These are phyloP conservation scores for Kokia cookei DNA, from an alignment of 441 rosid species.

Conservation along the genomic window DNA sequence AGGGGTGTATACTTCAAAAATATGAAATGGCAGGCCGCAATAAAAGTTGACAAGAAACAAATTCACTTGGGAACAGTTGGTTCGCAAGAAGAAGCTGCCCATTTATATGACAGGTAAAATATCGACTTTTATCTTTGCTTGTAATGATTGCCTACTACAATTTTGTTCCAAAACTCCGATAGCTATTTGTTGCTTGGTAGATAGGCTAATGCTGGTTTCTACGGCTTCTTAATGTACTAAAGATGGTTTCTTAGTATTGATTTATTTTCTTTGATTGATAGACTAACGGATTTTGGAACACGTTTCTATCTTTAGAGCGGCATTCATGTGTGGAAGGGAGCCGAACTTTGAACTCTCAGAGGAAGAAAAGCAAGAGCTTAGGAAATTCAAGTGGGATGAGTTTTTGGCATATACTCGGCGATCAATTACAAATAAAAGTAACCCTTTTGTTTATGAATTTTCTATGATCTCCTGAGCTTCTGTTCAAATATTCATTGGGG, in stretches of 20 bases:
- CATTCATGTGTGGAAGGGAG: no score
- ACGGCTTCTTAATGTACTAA: no score
- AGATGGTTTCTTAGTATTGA: background rate
- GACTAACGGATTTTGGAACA: background rate
- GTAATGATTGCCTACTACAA: background rate
- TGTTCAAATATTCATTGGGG: background rate
- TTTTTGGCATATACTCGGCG: slow-evolving; percentile 80
- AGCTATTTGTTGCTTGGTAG: background rate
- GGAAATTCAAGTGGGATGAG: slow-evolving; percentile 73
- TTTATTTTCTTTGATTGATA: background rate
- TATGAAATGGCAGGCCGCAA: no score
- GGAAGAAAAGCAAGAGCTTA: slow-evolving; percentile 17
- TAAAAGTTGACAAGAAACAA: no score
- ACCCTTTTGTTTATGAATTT: background rate
- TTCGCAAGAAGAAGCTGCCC: no score
- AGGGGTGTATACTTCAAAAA: slow-evolving; percentile 52
- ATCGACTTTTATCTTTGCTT: background rate
- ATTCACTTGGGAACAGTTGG: no score
- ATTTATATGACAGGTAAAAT: slow-evolving; percentile 59
- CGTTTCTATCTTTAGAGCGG: no score
- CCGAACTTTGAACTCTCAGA: no score
- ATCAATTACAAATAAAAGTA: slow-evolving; percentile 85
- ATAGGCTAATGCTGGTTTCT: no score
- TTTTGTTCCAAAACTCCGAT: background rate
- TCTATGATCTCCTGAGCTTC: background rate